Evolutionary conservation across 2,329 filamentous ascomycete genomes (phyloP), one percentile per base, ranked within the genome.

Genomic region (Aspergillus novoparasiticus): DNA sequence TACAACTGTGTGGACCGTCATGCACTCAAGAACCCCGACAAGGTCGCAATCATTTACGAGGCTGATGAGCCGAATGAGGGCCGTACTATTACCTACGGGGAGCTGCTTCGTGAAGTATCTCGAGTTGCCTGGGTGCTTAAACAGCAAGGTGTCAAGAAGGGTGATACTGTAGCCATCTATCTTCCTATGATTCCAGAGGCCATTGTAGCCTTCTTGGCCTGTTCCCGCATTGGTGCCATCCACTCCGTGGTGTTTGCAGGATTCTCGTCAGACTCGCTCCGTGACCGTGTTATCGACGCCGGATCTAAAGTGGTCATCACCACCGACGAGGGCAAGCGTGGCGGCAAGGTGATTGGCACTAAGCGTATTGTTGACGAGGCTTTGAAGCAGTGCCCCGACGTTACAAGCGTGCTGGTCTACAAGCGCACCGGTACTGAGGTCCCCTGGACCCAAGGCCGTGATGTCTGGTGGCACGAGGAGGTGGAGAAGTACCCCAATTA

Each of bases 331-430:
- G 95, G 95, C 76, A 97, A 96, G 87, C 93, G 95, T 73, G 95
- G 95, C 72, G 95, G 95, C 78, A 99, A 98, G 85, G 81, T 96
- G 73, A 97, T 99, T 77, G 92, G 92, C 74, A 98, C 94, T 73
- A 98, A 99, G 89, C 96, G 96, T 85, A 98, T 99, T 76, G 95
- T 98, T 70, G 95, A 99, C 75, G 95, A 98, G 76, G 94, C 94
- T 43, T 86, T 99, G 65, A 96, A 95, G 85, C 93, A 97, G 81
- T 98, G 94, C 81, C 94, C 94, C 21, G 90, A 92, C 71, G 91
- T 99, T 68, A 87, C 85, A 48, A 88, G 91, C 79, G 92, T 92
- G 71, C 85, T 99, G 45, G 95, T 99, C 61, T 98, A 90, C 86
- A 94, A 96, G 87, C 91, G 95, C 72, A 99, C 95, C 43, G 94